A percentile compares a stretch with the other conserved stretches of the same genome.
phyloP scores from a whole-genome alignment of 2,329 filamentous ascomycete genomes.

The Juglanconis sp. region DNA sequence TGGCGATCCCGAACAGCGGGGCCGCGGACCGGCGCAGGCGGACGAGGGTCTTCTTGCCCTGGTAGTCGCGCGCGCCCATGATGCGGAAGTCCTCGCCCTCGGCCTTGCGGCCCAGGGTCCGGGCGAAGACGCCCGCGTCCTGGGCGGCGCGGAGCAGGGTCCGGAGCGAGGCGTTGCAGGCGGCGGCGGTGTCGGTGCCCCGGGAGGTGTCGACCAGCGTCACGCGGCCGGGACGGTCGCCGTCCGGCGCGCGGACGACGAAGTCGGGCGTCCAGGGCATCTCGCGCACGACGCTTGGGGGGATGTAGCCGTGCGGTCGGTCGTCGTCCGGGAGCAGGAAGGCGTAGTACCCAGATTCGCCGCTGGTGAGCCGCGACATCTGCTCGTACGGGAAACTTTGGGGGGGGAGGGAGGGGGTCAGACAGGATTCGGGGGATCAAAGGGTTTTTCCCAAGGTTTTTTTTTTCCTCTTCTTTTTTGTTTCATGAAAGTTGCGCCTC shows the following conservation, averaged over 20 bases:
- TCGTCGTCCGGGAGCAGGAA: conserved; percentile 43
- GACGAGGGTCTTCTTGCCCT: conserved; percentile 18
- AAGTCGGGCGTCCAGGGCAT: conserved; percentile 44
- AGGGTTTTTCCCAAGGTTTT: background rate
- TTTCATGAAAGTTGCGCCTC: too few species aligned
- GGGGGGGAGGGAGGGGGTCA: background rate
- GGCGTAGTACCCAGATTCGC: conserved; percentile 31
- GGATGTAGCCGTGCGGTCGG: conserved; percentile 48
- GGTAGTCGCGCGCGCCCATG: conserved; percentile 23
- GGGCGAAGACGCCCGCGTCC: conserved; percentile 34
- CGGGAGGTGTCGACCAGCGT: conserved; percentile 27
- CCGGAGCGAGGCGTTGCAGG: conserved; percentile 38
- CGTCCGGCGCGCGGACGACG: conserved; percentile 26
- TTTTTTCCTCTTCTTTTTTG: too few species aligned
- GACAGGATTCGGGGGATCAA: background rate
- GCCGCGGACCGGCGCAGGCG: conserved; percentile 42
- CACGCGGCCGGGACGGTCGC: conserved; percentile 28
- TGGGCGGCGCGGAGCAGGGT: conserved; percentile 36
- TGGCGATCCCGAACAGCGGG: conserved; percentile 59
- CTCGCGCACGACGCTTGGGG: conserved; percentile 39
- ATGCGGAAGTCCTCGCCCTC: conserved; percentile 35
- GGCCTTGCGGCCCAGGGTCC: conserved; percentile 23
- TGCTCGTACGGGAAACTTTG: conserved; percentile 44
- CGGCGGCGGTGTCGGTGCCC: conserved; percentile 24
- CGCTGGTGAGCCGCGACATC: conserved; percentile 34